Evolutionary conservation across 2,329 filamentous ascomycete genomes (phyloP), one percentile per base, ranked within the genome.

Genomic region (Aspergillus sp.): DNA sequence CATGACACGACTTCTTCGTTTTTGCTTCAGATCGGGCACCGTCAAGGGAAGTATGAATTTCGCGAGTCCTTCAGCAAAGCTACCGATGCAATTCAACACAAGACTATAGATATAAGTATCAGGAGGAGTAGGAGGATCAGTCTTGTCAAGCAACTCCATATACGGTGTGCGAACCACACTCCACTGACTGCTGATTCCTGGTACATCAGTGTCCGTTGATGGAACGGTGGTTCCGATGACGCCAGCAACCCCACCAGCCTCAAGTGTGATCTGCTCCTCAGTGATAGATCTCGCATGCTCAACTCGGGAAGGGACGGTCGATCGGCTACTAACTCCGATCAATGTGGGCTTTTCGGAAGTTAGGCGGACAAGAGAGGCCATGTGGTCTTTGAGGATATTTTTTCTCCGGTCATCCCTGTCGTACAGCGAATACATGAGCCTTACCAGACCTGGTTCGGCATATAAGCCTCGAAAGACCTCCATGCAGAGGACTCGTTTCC

Each of bases 81-180:
- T 92, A 48, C 91, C 94, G 61, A 99, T 89, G 70, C 94, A 98
- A 2, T 91, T 90, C 45, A 99, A 79, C 1, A 94, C 91, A 51
- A 99, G 81, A 63, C 90, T 92, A 77, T 97, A 98, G 7, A 97
- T 85, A 70, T 99, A 99, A 0, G 95, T 97, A 63, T 97, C 94
- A 0, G 95, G 95, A 21, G 96, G 85, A 0, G 81, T 69, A 4
- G 94, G 92, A 0, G 94, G 85, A 51, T 97, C 93, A 0, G 87
- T 86, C 75, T 98, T 99, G 78, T 99, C 95, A 19, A 98, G 85
- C 65, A 97, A 91, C 69, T 99, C 95, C 63, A 98, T 91, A 71
- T 92, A 97, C 5, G 92, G 89, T 10, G 92, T 90, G 53, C 92
- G 87, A 63, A 97, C 85, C 12, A 89, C 85, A 75, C 95, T 99